Evolutionary conservation across 2,329 filamentous ascomycete species (phyloP), one percentile per base, ranked within the genome.

Genomic region (Elsinoe australis): DNA sequence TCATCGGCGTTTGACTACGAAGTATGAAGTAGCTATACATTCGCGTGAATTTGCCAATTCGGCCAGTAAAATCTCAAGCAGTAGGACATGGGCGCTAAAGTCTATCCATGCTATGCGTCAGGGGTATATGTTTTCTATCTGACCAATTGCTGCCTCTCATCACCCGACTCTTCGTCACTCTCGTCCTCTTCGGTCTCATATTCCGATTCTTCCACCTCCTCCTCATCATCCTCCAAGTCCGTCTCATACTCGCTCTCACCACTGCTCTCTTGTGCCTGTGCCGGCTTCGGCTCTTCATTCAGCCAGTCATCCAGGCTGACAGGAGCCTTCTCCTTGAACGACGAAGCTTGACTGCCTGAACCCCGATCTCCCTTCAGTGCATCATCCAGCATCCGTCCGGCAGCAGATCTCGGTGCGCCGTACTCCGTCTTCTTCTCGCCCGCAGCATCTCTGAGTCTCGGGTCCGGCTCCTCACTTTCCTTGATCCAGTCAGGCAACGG

Each of bases 231-330:
- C 2, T 71, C 72, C 0, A 73, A 71, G 0, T 71, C 71, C 24
- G 69, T 66, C 0, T 75, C 71, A 0, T 74, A 72, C 0, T 72
- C 72, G 0, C 72, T 72, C 0, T 71, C 71, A 0, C 75, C 49
- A 12, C 55, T n/a, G 26, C 46, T 41, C 4, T 73, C 71, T 5
- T 73, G 74, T 1, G 71, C 73, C 18, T 75, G 73, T 7, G 73
- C 71, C 8, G 75, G 76, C 1, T 73, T 77, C n/a, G 73, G 75
- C 21, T 71, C 73, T 12, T 80, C 78, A 34, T 79, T 87, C 49
- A 96, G 71, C 89, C 92, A 96, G 63, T 95, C 87, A 68, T 96
- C 88, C 53, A 98, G 22, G n/a, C 45, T 38, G 32, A 36, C 45
- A 9, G 33, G 69, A 15, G 83, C 87, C 75, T 94, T 95, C 32